Base-by-base conservation (phyloP, 768 basidiomycete genomes). In the Rhodotorula kratochvilovae region DNA sequence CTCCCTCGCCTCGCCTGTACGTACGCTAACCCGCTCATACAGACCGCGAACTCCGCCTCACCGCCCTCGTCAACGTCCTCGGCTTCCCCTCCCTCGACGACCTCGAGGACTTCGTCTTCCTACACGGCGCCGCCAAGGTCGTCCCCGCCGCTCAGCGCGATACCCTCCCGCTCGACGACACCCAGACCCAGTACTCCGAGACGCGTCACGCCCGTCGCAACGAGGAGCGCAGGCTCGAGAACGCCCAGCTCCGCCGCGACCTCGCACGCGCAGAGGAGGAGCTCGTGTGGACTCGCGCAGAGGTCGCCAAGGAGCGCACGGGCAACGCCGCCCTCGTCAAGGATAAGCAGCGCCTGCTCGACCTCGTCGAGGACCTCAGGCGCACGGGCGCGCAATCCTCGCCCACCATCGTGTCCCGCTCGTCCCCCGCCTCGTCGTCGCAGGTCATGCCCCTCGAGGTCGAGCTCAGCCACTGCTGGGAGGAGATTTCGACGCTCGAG, bases 91-190 rank as follows among this genome's bases (percentile, higher is more conserved):
- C 68, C 0, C 66, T 70, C 66, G 69, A 67, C 55, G 43, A 63
- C 62, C 66, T 74, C 58, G 73, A 74, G 46, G 66, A 67, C 54
- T 70, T 50, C 35, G 56, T 74, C 63, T 51, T 58, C 69, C 39
- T 67, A 3, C 73, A 68, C 55, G 73, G 73, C 33, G 33, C 42
- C 15, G 61, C 57, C 27, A 36, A 55, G n/a, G 51, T 73, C 51
- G 45, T 67, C 36, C 72, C 72, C 42, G 43, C 36, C 36, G 31
- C 45, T 7, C 56, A 67, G 5, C 46, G 35, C 35, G 51, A 59
- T 39, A 68, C 71, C 3, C 63, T 69, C 21, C 57, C 70, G 6
- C 43, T 66, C 60, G 53, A 63, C 39, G 67, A 66, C 27, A 65
- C 67, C 11, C 63, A 66, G 50, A 29, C 51, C n/a, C 63, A 59